Conservation (phyloP, 23 red algal species). For the Gracilaria vermiculophylla region DNA sequence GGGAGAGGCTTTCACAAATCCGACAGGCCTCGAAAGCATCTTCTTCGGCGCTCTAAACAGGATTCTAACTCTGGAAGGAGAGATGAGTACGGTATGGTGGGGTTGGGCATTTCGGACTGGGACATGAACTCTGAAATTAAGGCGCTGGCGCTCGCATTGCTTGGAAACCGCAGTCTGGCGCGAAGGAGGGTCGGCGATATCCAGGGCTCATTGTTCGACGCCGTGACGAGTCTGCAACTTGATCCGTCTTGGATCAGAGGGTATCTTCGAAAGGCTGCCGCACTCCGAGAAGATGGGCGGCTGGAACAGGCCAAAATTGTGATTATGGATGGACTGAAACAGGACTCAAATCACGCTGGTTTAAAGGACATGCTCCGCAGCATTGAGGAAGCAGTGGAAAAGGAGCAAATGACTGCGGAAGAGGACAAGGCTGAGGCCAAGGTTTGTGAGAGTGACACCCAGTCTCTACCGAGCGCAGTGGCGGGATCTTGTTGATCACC, state of each 20-base stretch:
- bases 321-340: constrained; percentile 39
- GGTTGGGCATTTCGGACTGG: constrained; percentile 26
- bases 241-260: constrained; percentile 71
- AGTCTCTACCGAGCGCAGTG: neutral
- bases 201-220: constrained; percentile 57
- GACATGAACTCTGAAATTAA: constrained; percentile 41
- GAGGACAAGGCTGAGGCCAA: neutral
- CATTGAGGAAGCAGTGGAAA: constrained; percentile 23
- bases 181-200: constrained; percentile 33
- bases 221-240: constrained; percentile 37
- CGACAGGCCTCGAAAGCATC: neutral
- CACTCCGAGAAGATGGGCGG: constrained; percentile 45
- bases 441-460: neutral
- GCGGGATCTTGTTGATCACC: neutral
- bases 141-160: constrained; percentile 49
- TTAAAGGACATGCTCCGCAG: constrained; percentile 42
- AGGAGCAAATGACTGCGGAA: neutral
- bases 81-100: constrained; percentile 6
- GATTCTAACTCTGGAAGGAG: neutral
- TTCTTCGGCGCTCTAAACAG: neutral
- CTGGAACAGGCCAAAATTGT: constrained; percentile 17
- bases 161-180: constrained; percentile 61
- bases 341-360: constrained; percentile 50
- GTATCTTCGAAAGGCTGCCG: constrained; percentile 64
- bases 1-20: neutral